Evolutionary conservation across 768 basidiomycete genomes (phyloP).

Genomic region (Lentinula sp.): DNA sequence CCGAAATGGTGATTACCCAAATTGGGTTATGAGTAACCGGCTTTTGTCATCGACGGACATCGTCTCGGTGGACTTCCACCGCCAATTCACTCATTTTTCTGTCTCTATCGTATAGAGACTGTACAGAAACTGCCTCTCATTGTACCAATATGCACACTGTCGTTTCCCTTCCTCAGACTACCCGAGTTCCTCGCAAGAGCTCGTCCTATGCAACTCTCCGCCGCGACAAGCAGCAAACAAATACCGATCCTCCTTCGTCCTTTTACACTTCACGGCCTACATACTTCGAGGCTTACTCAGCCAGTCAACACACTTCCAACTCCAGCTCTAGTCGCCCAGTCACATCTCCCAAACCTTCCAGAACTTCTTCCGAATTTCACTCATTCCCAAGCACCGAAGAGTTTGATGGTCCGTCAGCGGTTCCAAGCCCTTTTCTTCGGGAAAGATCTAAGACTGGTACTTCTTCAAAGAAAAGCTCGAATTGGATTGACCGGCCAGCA

Average conservation of each 20-base stretch:
- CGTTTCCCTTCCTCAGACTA: conserved; percentile 28
- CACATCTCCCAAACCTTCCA: conserved; percentile 26
- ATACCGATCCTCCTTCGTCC: conserved; percentile 14
- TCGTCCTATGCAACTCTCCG: conserved; percentile 52
- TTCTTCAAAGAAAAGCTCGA: conserved; percentile 29
- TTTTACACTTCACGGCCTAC: conserved; percentile 22
- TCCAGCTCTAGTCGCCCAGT: background rate
- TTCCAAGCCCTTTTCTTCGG: conserved; percentile 31
- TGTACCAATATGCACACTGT: conserved; percentile 28
- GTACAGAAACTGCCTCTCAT: background rate
- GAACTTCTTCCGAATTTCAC: conserved; percentile 18
- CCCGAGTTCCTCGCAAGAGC: conserved; percentile 45
- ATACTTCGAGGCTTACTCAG: conserved; percentile 44
- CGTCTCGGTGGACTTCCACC: conserved; percentile 1
- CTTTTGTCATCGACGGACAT: background rate
- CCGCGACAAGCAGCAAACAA: conserved; percentile 32
- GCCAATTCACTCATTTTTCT: background rate
- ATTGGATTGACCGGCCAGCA: conserved; percentile 38
- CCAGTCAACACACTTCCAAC: conserved; percentile 16
- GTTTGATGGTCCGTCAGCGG: conserved; percentile 17
- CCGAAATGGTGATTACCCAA: no score
- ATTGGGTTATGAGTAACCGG: background rate
- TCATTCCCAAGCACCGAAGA: conserved; percentile 36
- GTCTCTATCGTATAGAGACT: background rate
- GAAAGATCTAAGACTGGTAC: conserved; percentile 56